Base-by-base conservation (phyloP, 1,284 basidiomycete genomes). In the Ceratobasidium sp. region DNA sequence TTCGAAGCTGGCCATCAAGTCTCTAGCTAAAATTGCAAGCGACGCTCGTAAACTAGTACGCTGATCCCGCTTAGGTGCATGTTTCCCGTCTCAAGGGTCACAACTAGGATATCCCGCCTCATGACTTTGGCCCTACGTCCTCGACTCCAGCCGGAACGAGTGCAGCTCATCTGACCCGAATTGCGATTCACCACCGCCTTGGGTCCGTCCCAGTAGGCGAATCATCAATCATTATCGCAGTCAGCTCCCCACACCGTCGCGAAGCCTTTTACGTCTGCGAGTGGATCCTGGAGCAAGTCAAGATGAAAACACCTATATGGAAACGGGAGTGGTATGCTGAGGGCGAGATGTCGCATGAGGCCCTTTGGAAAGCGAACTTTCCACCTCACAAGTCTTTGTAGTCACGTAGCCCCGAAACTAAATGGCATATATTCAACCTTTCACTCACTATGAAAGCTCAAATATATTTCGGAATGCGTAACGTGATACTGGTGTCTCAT, bases 281-380 rank as follows among this genome's bases (percentile, higher is more conserved):
- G 77, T 86, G 81, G 76, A 86, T 94, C 70, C 82, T 96, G 20
- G 94, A 96, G 77, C 85, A 90, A 69, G 87, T 95, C 69, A 96
- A 96, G 80, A 79, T 80, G 71, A 88, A 86, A 73, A 92, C 85
- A 35, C 92, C 92, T 76, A 89, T 96, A 73, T 96, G 94, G 93
- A 96, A 96, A 80, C 80, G 89, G 74, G 94, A 96, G 76, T 91
- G 87, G 74, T 94, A 94, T 76, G 75, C 62, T 15, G 62, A 69
- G 40, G 70, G 68, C 17, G 60, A 54, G 25, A 34, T n/a, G 12
- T 32, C 38, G 20, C 42, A 45, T 40, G 56, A 69, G 40, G 54
- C 70, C 10, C 42, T 32, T 5, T 71, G 70, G 70, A 71, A 71
- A 52, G 70, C 62, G 15, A 71, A 71, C 58, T 71, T 71, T 38